Conservation (phyloP, 2,329 filamentous ascomycete species). For the Phyllosticta citriasiana region DNA sequence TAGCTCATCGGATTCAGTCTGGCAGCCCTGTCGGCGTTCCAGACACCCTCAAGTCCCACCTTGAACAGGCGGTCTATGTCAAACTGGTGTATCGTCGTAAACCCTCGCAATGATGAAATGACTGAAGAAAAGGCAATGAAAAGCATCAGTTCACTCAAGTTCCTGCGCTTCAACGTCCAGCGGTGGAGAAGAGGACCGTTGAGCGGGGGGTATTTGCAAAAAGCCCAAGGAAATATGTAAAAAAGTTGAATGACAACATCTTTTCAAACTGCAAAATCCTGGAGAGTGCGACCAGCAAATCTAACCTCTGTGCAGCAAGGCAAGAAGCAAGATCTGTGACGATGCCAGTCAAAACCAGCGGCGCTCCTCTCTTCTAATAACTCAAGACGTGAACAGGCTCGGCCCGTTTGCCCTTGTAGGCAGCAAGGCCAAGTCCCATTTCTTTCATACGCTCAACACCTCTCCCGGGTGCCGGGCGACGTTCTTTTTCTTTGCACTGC, state of each 20-base stretch:
- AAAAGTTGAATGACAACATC: neutral
- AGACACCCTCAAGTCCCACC: neutral
- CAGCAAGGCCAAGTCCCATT: conserved; percentile 79
- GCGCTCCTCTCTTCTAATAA: conserved; percentile 28
- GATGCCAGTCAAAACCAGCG: conserved; percentile 23
- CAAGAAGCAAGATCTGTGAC: conserved; percentile 17
- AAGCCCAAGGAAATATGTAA: conserved; percentile 6
- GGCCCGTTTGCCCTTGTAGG: conserved; percentile 54
- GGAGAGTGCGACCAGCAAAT: conserved; percentile 31
- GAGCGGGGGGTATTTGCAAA: conserved; percentile 9
- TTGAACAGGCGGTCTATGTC: neutral
- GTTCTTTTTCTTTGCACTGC: conserved; percentile 54
- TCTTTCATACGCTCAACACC: conserved; percentile 91
- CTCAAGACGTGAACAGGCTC: conserved; percentile 35
- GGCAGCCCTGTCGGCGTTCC: neutral
- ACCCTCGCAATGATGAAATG: neutral
- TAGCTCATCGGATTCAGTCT: neutral
- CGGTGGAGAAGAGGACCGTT: neutral
- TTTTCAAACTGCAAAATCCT: neutral
- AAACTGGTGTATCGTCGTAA: conserved; percentile 4
- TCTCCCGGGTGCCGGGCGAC: conserved; percentile 66
- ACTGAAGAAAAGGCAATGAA: neutral
- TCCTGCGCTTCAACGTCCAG: conserved; percentile 6
- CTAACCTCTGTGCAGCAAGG: neutral
- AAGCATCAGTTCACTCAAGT: conserved; percentile 5